phyloP scores from a whole-genome alignment of 2,329 filamentous ascomycete genomes.

The Calonectria hongkongensis region DNA sequence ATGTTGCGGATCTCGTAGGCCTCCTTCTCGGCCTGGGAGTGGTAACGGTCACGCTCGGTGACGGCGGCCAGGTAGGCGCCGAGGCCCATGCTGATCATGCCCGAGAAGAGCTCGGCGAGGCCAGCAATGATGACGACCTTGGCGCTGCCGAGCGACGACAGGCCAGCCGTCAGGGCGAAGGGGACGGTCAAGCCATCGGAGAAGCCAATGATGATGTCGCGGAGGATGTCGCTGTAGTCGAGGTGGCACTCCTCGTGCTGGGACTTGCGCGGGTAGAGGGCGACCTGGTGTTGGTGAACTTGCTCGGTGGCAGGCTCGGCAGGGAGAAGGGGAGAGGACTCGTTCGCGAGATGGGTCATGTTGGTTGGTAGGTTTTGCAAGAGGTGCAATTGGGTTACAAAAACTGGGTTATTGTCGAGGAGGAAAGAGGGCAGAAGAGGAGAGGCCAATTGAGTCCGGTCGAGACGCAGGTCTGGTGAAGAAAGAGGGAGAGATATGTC shows the following conservation, averaged over 20 bases:
- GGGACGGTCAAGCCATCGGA: slow-evolving; percentile 87
- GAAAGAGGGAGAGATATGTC: not conserved
- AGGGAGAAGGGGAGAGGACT: slow-evolving; percentile 58
- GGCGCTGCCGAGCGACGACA: slow-evolving; percentile 79
- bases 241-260: slow-evolving; percentile 54
- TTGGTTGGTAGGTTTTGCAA: not conserved
- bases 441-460: not conserved
- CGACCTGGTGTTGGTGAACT: slow-evolving; percentile 49
- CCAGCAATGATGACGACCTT: slow-evolving; percentile 82
- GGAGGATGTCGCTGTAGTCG: slow-evolving; percentile 68
- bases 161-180: slow-evolving; percentile 85
- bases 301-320: slow-evolving; percentile 57
- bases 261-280: slow-evolving; percentile 50
- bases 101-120: slow-evolving; percentile 84
- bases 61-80: slow-evolving; percentile 82
- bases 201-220: slow-evolving; percentile 84
- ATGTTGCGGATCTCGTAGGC: slow-evolving; percentile 63
- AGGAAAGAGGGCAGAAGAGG: not conserved
- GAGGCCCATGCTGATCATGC: slow-evolving; percentile 86
- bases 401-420: not conserved
- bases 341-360: slow-evolving; percentile 55
- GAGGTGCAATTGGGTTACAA: slow-evolving; percentile 1
- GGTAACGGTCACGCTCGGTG: slow-evolving; percentile 72
- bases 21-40: slow-evolving; percentile 69
- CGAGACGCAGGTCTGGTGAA: not conserved